Base-by-base conservation (phyloP, 305 asterid genomes). In the Solanum chacoense region DNA sequence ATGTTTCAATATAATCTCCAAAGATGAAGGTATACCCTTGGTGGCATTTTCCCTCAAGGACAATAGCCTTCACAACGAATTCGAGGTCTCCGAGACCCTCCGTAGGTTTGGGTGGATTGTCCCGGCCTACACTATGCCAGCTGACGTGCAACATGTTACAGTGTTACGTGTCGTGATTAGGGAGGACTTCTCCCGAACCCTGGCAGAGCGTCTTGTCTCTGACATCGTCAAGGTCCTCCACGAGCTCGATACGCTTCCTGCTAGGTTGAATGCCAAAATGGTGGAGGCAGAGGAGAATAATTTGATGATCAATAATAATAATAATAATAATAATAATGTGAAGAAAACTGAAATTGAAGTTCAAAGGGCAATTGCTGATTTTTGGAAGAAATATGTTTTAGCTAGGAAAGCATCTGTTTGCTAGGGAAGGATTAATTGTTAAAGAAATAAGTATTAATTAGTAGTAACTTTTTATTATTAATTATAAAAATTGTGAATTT, bases 21-120 rank as follows among this genome's bases (percentile, higher is more conserved):
- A 92, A 37, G 95, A 94, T 87, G 45, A 69, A 1, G 95, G 95
- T 4, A 92, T 94, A 0, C 96, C 96, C 2, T 76, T 94, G 38
- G 96, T 94, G 36, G 96, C 96, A 1, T 94, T 94, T 83, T 90
- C 93, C 89, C 93, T 94, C 84, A 93, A 93, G 72, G 94, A 93
- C 91, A 89, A 84, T 24, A 88, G 86, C 63, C 89, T 89, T n/a
- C 92, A 92, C 93, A 90, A 75, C 4, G 96, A 92, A 90, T 94
- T 94, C 5, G 95, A 93, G 31, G 84, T 94, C 22, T 92, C 96
- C 0, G 94, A 93, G 59, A 40, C 83, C 55, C 94, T 94, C 59
- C 93, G 93, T 4, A 92, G 94, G 59, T 91, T 80, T 12, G 94
- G 94, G 14, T 94, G 96, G 96, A 94, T 94, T 9, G 94, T 94